Evolutionary conservation across 208 protist species (phyloP), one percentile per base, ranked within the genome.

Genomic region (Trypanosoma scelopori): DNA sequence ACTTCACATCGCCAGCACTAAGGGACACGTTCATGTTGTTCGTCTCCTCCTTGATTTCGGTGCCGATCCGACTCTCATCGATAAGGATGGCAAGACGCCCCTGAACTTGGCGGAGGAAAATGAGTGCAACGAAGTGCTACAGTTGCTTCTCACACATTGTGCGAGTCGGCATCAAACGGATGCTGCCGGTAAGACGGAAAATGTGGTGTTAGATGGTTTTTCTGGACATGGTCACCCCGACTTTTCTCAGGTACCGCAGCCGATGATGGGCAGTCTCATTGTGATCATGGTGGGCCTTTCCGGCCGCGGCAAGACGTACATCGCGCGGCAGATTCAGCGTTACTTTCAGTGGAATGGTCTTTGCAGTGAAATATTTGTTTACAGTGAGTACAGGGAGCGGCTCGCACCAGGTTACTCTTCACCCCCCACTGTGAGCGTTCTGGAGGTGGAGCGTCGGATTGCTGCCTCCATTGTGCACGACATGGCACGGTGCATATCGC

Each of bases 321-420:
- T 94, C 12, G 83, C 89, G n/a, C 76, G 89, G 65, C 86, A 94
- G 60, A 97, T 97, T 49, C 73, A 79, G 30, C 87, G 93, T 20
- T 96, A 95, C 73, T 93, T 96, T 64, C 80, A 92, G 65, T 97
- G 93, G 91, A 92, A 92, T 64, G 91, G 89, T 51, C 67, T 96
- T 28, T 69, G 74, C 49, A 89, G 80, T 66, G 73, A 51, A 22
- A 89, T 95, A 39, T 96, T 95, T 65, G 87, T 80, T 0, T 78
- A 91, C 60, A 78, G 85, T 32, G 64, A 65, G 6, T 93, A 87
- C 50, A 64, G 76, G 6, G 58, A 69, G 0, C 60, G 76, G 3
- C 69, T 84, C 28, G 71, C 78, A 59, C 28, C 30, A 41, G 23
- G 18, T 11, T 20, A 41, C 13, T 42, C 18, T 35, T 15, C 16